Evolutionary conservation across 352 stramenopile species (phyloP).

Genomic region (Plasmopara halstedii): DNA sequence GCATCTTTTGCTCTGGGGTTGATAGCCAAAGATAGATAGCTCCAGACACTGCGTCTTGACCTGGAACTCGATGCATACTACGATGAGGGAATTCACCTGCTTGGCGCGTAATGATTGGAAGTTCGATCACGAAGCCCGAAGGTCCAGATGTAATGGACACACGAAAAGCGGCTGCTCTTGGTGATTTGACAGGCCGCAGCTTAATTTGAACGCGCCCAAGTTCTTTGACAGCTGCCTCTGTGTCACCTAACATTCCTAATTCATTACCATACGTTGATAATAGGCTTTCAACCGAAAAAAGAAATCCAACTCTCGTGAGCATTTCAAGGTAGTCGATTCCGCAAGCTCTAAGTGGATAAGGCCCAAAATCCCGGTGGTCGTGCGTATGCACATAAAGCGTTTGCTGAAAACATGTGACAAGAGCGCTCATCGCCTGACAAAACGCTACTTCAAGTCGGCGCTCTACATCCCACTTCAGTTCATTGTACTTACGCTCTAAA

Average conservation of each 20-base stretch:
- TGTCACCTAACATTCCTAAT: constrained; percentile 78
- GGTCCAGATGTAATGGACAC: constrained; percentile 61
- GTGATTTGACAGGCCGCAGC: constrained; percentile 56
- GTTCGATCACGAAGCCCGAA: constrained; percentile 56
- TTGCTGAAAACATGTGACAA: constrained; percentile 83
- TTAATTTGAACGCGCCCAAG: constrained; percentile 61
- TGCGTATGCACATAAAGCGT: constrained; percentile 75
- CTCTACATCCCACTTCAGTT: constrained; percentile 80
- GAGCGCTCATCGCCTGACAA: constrained; percentile 68
- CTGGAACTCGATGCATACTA: constrained; percentile 70
- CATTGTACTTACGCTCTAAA: constrained; percentile 68
- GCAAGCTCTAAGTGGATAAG: constrained; percentile 24
- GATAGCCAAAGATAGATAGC: constrained; percentile 58
- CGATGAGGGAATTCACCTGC: constrained; percentile 27
- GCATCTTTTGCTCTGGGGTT: constrained; percentile 36
- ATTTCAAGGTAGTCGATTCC: constrained; percentile 70
- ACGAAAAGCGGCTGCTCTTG: constrained; percentile 51
- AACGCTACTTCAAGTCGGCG: constrained; percentile 78
- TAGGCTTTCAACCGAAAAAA: constrained; percentile 79
- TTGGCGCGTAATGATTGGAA: constrained; percentile 61
- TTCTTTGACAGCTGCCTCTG: constrained; percentile 71
- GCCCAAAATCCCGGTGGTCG: constrained; percentile 29
- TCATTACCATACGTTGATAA: constrained; percentile 83
- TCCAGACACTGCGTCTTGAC: constrained; percentile 63
- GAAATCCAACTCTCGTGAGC: constrained; percentile 55